These are phyloP conservation scores for Neoboletus magnificus DNA, from an alignment of 768 basidiomycete genomes.

Conservation along the genomic window DNA sequence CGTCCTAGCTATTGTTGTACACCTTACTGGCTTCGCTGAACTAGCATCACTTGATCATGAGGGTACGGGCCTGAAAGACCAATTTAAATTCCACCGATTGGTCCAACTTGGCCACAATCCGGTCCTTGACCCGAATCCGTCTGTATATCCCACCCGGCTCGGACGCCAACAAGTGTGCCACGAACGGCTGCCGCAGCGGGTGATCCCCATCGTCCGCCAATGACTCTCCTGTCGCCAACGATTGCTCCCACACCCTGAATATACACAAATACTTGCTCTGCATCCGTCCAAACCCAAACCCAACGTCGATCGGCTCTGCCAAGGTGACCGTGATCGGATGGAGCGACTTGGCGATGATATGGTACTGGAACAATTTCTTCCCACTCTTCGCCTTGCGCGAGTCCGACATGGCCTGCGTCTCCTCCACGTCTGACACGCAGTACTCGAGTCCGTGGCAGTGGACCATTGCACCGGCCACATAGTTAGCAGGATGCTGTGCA, in stretches of 20 bases:
- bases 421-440: conserved; percentile 12
- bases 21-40: neutral
- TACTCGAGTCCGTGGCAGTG: conserved; percentile 25
- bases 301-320: conserved; percentile 18
- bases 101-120: conserved; percentile 20
- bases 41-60: conserved; percentile 17
- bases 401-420: conserved; percentile 11
- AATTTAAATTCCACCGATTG: conserved; percentile 13
- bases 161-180: conserved; percentile 16
- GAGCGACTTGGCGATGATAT: conserved; percentile 13
- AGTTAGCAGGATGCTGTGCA: conserved; percentile 20
- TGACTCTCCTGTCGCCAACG: conserved; percentile 9
- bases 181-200: conserved; percentile 20
- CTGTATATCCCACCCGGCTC: conserved; percentile 17
- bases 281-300: conserved; percentile 15
- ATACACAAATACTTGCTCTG: conserved; percentile 14
- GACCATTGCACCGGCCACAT: conserved; percentile 17
- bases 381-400: neutral
- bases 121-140: conserved; percentile 16
- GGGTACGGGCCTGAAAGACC: conserved; percentile 15
- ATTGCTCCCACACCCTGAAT: conserved; percentile 21
- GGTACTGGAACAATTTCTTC: conserved; percentile 11
- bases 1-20: neutral
- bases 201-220: conserved; percentile 9
- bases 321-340: conserved; percentile 22